These are phyloP conservation scores for Boletus tylopilopsis DNA, from an alignment of 768 basidiomycete genomes.

Conservation along the genomic window DNA sequence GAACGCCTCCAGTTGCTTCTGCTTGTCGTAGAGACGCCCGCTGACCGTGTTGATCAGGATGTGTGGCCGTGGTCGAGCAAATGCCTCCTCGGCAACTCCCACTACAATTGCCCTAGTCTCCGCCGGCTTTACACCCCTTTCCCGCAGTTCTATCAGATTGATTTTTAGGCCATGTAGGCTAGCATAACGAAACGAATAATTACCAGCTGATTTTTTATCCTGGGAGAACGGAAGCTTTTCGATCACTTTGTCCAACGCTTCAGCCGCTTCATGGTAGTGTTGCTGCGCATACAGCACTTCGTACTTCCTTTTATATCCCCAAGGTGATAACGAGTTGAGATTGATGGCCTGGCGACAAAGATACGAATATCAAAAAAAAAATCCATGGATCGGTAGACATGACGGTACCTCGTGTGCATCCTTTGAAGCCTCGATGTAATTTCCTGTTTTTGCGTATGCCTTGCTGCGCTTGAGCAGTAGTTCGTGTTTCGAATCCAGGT, in stretches of 20 bases:
- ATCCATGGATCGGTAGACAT: neutral
- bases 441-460: neutral
- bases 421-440: slow-evolving; percentile 3
- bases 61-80: slow-evolving; percentile 6
- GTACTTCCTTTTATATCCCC: slow-evolving; percentile 17
- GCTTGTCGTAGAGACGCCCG: slow-evolving; percentile 11
- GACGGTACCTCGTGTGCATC: slow-evolving; percentile 16
- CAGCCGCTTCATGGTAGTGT: slow-evolving; percentile 12
- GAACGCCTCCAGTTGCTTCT: slow-evolving; percentile 7
- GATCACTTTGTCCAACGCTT: slow-evolving; percentile 11
- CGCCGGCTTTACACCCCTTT: slow-evolving; percentile 1
- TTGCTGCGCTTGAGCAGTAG: slow-evolving; percentile 15
- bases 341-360: slow-evolving; percentile 9
- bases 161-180: neutral
- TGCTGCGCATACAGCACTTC: neutral
- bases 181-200: neutral
- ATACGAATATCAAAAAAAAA: no score
- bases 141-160: slow-evolving; percentile 4
- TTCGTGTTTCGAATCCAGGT: neutral
- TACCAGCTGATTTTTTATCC: slow-evolving; percentile 6
- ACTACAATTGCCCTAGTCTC: slow-evolving; percentile 1
- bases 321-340: slow-evolving; percentile 10
- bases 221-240: neutral
- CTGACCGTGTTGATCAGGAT: slow-evolving; percentile 15
- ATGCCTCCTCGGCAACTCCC: neutral